Evolutionary conservation across 805 yeast genomes (phyloP), one percentile per base, ranked within the genome.

Genomic region (Lipomyces sp.): DNA sequence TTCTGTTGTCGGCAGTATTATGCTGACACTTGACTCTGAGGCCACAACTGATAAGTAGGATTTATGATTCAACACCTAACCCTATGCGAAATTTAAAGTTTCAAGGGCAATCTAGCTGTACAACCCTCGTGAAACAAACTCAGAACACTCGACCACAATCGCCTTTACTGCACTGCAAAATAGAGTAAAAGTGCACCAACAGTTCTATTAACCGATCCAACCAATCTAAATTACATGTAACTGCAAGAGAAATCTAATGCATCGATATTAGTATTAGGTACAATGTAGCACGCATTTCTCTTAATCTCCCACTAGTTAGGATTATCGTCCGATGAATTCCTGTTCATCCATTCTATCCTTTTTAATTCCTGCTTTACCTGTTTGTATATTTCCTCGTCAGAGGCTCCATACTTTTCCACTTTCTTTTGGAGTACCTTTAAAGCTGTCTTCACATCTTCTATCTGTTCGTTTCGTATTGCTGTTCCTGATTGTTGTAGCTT

Each of bases 261-360:
- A 42, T 42, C 48, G 15, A 42, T 42, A 42, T n/a, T 42, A 42
- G n/a, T 15, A n/a, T 42, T 10, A 35, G n/a, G 2, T 42, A n/a
- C 48, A 13, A n/a, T 11, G 24, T n/a, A 42, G 48, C 48, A 42
- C 6, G 24, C 0, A 35, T 8, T 2, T 34, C 15, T 11, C 3
- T 7, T 24, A 4, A 15, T 15, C 6, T 42, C 0, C 48, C 18
- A 6, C 48, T 42, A n/a, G n/a, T 6, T 18, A 42, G 24, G 8
- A 10, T 42, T 2, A 15, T 61, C 42, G 15, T 33, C 53, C 11
- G 56, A 30, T 11, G 69, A 53, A 53, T 65, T 67, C 30, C 53
- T 24, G 11, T n/a, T 34, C 57, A 66, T 62, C 69, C 71, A 67
- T 35, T 37, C 35, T 11, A 66, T 11, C 30, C 58, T 56, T 18